Base-by-base conservation (phyloP, 345 rosid genomes). In the Boechera stricta region DNA sequence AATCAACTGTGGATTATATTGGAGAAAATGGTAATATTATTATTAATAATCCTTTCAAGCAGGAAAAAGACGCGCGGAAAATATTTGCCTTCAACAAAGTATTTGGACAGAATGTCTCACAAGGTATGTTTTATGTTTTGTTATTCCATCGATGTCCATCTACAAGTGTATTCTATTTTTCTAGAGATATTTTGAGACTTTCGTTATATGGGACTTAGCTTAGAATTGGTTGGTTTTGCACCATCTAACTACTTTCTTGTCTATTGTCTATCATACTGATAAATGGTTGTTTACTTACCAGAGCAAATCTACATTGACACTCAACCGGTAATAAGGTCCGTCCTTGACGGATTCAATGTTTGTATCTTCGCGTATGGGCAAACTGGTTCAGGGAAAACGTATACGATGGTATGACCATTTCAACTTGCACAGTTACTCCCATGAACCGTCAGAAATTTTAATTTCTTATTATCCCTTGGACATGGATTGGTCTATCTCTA, bases 291-390 rank as follows among this genome's bases (percentile, higher is more conserved):
- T 52, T 48, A 35, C 60, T 66, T 28, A 42, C 65, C 87, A 95
- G 99, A 87, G 75, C 94, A 92, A 90, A 86, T 95, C 63, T 95
- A 95, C 68, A 62, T 18, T 0, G 96, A 95, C 69, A 92, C 98
- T 67, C 96, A 79, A 66, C 97, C 98, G 0, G 78, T 94, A 73
- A 71, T 94, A 75, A 82, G 99, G 78, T 92, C 99, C 2, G 94
- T 94, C 42, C 89, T 94, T 1, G 99, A 94, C 72, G 99, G 99
- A 57, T 94, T 76, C 74, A 94, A 94, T 79, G 99, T 92, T 48
- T 94, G 99, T 80, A 92, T 94, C 67, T 94, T 94, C 33, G 99
- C 99, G 18, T 94, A 94, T 79, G 99, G 99, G 62, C 99, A 94
- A 87, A 94, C 99, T 16, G 99, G 99, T 74, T 94, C 99, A 10